Base-by-base conservation (phyloP, 345 rosid species). In the Brassica cretica region DNA sequence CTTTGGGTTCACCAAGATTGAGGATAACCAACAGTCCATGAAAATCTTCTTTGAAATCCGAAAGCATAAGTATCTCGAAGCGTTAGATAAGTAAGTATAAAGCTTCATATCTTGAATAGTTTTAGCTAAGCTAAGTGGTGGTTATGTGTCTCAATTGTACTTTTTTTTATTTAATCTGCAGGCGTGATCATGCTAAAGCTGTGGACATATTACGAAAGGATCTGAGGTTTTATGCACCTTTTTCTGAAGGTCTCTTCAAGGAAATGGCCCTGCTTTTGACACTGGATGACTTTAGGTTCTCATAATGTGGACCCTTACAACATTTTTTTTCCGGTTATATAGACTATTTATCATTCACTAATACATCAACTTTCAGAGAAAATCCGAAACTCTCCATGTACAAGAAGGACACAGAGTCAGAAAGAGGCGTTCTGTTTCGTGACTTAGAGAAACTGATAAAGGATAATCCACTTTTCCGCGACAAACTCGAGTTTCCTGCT, bases 51-150 rank as follows among this genome's bases (percentile, higher is more conserved):
- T 93, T 0, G 96, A 93, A 84, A 89, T 93, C 73, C 89, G 96
- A 30, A 91, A 91, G 81, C 98, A 91, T 86, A 93, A 93, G 80
- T 93, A 89, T 73, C 90, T 93, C 30, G 98, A 93, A 84, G 96
- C 98, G 60, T 78, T 93, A 59, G 98, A 93, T 82, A 91, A 88
- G 98, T 89, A 86, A 64, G 46, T 3, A 35, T 32, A 7, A 3
- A 3, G 91, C 75, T 6, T 51, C 35, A 27, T 27, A 6, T 49
- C 51, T 6, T 12, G 56, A 19, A 18, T 64, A 11, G 10, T 19
- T 56, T 53, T 21, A 3, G 29, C 41, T 7, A 49, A 14, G 71
- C 55, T 21, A 10, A 66, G 12, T 56, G 72, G 44, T 27, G 9
- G 66, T 32, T 70, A 9, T 39, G 46, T 0, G 30, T 5, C 46